Percentiles rank a stretch among this genome's conserved stretches.
phyloP scores from a whole-genome alignment of 2,329 filamentous ascomycete species.

The Allantophomopsis lycopodina region DNA sequence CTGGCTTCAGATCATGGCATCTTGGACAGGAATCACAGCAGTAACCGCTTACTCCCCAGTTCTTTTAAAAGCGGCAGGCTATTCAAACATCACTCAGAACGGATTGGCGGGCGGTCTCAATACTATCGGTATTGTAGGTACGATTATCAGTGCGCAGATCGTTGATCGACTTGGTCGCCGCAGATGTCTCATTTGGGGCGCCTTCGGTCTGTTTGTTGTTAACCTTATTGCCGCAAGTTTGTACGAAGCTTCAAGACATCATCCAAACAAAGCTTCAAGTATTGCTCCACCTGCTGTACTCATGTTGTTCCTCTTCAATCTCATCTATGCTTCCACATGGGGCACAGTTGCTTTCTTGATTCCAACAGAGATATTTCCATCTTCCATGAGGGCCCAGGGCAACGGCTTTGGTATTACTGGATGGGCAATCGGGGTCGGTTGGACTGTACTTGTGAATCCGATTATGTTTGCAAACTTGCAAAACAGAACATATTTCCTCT shows the following conservation, averaged over 20 bases:
- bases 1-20: constrained; percentile 29
- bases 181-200: constrained; percentile 28
- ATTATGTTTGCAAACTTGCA: constrained; percentile 34
- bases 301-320: constrained; percentile 36
- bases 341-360: constrained; percentile 34
- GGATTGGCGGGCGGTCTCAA: constrained; percentile 35
- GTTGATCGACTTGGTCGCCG: constrained; percentile 33
- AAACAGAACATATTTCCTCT: constrained; percentile 35
- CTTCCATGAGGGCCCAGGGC: constrained; percentile 40
- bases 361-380: constrained; percentile 39
- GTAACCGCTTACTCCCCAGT: constrained; percentile 15
- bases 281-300: constrained; percentile 32
- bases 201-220: constrained; percentile 28
- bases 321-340: constrained; percentile 35
- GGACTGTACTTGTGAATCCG: constrained; percentile 36
- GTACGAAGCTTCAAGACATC: constrained; percentile 20
- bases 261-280: constrained; percentile 20
- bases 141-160: constrained; percentile 33
- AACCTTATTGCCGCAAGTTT: constrained; percentile 24
- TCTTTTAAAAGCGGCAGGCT: constrained; percentile 19
- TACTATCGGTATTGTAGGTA: constrained; percentile 35
- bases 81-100: constrained; percentile 25
- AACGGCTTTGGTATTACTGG: constrained; percentile 44
- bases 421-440: constrained; percentile 42
- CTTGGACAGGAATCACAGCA: constrained; percentile 28